A percentile compares a stretch with the other conserved stretches of the same genome.
Evolutionary conservation across 805 yeast genomes (phyloP).

Genomic region (Wickerhamiella kurtzmanii): DNA sequence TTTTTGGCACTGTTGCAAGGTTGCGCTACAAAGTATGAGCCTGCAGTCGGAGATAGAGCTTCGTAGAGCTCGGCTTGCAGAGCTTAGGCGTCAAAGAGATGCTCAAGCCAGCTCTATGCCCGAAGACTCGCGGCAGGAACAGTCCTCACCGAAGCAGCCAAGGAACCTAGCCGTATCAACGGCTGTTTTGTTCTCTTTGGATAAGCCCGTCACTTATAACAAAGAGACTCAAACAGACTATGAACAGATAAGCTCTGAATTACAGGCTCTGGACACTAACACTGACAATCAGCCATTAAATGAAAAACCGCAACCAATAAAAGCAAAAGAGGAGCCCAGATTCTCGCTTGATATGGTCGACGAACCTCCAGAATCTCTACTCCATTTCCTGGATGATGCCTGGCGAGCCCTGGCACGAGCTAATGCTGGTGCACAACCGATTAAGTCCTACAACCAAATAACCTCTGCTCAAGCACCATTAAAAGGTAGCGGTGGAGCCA

Average conservation of each 20-base stretch:
- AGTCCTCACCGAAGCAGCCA: not conserved
- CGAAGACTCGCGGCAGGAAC: slow-evolving; percentile 15
- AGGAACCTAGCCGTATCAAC: not conserved
- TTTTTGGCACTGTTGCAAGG: too few species aligned
- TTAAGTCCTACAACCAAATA: slow-evolving; percentile 8
- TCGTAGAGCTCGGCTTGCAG: slow-evolving; percentile 37
- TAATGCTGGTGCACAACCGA: slow-evolving; percentile 1
- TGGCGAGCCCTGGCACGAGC: slow-evolving; percentile 25
- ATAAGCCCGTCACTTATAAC: slow-evolving; percentile 3
- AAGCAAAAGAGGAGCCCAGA: not conserved
- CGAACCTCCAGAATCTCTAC: slow-evolving; percentile 5
- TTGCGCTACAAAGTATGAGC: too few species aligned
- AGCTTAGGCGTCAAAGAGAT: slow-evolving; percentile 37
- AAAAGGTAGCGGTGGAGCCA: slow-evolving; percentile 15
- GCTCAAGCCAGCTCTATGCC: slow-evolving; percentile 10
- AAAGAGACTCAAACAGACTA: slow-evolving; percentile 4
- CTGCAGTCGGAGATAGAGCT: slow-evolving; percentile 38
- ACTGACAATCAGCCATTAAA: not conserved
- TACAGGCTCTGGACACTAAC: not conserved
- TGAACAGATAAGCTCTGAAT: not conserved
- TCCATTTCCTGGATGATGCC: slow-evolving; percentile 20
- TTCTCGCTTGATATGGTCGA: not conserved
- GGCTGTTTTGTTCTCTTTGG: slow-evolving; percentile 4
- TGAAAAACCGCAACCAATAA: too few species aligned
- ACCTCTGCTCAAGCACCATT: slow-evolving; percentile 20